A percentile compares a stretch with the other conserved stretches of the same genome.
These are phyloP conservation scores for Pholiota microspora DNA, from an alignment of 768 basidiomycete genomes.

Conservation along the genomic window DNA sequence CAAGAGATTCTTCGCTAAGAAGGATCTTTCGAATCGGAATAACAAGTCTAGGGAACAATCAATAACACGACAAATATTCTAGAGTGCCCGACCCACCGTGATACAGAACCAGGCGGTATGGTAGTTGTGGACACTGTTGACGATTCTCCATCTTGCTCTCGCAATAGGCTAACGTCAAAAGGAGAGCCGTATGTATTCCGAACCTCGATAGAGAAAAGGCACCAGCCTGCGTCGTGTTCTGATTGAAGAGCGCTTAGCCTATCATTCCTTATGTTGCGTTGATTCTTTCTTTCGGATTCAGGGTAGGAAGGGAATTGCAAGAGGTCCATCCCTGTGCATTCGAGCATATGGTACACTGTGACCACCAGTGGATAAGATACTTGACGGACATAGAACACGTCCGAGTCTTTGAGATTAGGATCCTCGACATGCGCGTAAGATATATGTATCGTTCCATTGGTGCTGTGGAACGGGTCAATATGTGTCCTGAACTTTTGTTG, in stretches of 20 bases:
- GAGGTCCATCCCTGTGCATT: slow-evolving; percentile 82
- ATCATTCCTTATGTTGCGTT: slow-evolving; percentile 20
- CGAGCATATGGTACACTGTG: slow-evolving; percentile 94
- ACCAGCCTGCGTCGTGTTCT: slow-evolving; percentile 65
- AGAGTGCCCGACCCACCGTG: slow-evolving; percentile 49
- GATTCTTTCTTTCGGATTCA: slow-evolving; percentile 20
- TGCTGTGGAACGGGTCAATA: slow-evolving; percentile 42
- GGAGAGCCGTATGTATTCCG: slow-evolving; percentile 89
- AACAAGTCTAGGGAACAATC: slow-evolving; percentile 52
- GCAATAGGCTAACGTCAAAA: slow-evolving; percentile 82
- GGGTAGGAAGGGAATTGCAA: slow-evolving; percentile 55
- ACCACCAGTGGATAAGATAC: slow-evolving; percentile 86
- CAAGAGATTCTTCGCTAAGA: slow-evolving; percentile 55
- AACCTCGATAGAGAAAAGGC: slow-evolving; percentile 88
- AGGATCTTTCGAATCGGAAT: slow-evolving; percentile 72
- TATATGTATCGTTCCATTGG: slow-evolving; percentile 74
- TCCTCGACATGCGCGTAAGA: slow-evolving; percentile 77
- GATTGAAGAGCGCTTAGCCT: slow-evolving; percentile 32
- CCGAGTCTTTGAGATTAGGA: slow-evolving; percentile 31
- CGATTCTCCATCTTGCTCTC: slow-evolving; percentile 59
- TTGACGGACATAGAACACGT: slow-evolving; percentile 82
- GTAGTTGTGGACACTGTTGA: slow-evolving; percentile 46
- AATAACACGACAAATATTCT: neutral
- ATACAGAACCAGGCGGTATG: slow-evolving; percentile 87
- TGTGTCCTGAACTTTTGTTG: slow-evolving; percentile 1